phyloP scores from a whole-genome alignment of 2,329 filamentous ascomycete genomes.

The Phialophora macrospora region DNA sequence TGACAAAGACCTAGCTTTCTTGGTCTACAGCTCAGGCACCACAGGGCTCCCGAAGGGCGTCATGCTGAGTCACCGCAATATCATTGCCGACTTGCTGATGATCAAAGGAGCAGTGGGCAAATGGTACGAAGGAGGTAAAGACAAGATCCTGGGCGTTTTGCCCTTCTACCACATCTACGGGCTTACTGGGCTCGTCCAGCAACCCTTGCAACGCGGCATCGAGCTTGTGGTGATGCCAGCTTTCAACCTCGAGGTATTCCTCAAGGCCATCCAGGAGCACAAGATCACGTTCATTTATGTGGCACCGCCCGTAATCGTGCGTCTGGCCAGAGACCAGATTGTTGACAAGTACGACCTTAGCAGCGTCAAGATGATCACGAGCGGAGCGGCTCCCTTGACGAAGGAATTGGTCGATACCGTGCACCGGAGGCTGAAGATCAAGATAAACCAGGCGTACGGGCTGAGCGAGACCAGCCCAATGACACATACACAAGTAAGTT shows the following conservation, averaged over 20 bases:
- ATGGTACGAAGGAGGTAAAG: conserved; percentile 62
- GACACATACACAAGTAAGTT: conserved; percentile 65
- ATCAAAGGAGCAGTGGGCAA: conserved; percentile 57
- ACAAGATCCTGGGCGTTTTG: conserved; percentile 76
- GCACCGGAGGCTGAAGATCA: conserved; percentile 73
- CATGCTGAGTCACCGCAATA: conserved; percentile 80
- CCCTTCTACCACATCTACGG: conserved; percentile 94
- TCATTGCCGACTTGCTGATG: conserved; percentile 74
- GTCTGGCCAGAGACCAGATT: conserved; percentile 76
- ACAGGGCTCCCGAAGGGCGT: conserved; percentile 93
- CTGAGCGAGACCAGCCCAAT: conserved; percentile 84
- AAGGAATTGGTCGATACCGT: conserved; percentile 77
- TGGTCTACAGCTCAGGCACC: conserved; percentile 89
- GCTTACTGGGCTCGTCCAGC: conserved; percentile 73
- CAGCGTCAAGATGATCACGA: conserved; percentile 81
- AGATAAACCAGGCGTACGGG: conserved; percentile 91
- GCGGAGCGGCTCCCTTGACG: conserved; percentile 83
- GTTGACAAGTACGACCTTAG: conserved; percentile 82
- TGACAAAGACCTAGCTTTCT: conserved; percentile 74
- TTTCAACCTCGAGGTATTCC: conserved; percentile 82
- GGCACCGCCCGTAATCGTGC: conserved; percentile 81
- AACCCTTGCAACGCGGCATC: conserved; percentile 68
- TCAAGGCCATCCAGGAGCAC: conserved; percentile 74
- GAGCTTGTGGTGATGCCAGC: conserved; percentile 74
- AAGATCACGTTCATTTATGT: conserved; percentile 79